Evolutionary conservation across 352 stramenopile genomes (phyloP).

Genomic region (Plasmopara halstedii): DNA sequence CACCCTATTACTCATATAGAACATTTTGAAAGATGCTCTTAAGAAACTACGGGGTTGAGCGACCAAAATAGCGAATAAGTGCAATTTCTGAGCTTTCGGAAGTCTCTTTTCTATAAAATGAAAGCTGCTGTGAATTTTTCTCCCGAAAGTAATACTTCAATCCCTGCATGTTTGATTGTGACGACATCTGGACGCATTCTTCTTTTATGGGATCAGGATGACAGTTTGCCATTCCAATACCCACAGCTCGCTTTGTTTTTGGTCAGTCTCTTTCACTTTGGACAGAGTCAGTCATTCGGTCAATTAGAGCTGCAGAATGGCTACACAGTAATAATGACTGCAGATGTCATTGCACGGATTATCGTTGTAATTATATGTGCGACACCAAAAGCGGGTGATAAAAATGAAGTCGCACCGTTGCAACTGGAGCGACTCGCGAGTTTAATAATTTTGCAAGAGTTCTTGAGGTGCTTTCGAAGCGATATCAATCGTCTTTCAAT

Average conservation of each 20-base stretch:
- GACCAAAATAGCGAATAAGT: too few species aligned
- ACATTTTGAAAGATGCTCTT: too few species aligned
- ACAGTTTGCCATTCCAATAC: slow-evolving; percentile 34
- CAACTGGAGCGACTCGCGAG: slow-evolving; percentile 34
- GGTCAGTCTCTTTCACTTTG: slow-evolving; percentile 54
- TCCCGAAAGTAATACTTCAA: not conserved
- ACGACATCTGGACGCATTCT: slow-evolving; percentile 41
- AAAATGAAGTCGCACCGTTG: slow-evolving; percentile 6
- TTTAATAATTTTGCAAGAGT: slow-evolving; percentile 37
- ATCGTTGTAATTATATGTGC: slow-evolving; percentile 34
- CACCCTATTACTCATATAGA: too few species aligned
- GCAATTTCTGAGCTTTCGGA: too few species aligned
- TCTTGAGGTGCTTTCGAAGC: slow-evolving; percentile 20
- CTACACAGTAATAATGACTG: slow-evolving; percentile 30
- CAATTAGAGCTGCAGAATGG: slow-evolving; percentile 32
- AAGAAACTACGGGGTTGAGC: too few species aligned
- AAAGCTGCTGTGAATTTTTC: not conserved
- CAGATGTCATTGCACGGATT: slow-evolving; percentile 27
- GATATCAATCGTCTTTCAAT: slow-evolving; percentile 23
- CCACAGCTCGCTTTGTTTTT: slow-evolving; percentile 39
- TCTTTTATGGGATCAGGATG: slow-evolving; percentile 38
- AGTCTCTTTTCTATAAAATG: not conserved
- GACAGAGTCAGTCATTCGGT: slow-evolving; percentile 23
- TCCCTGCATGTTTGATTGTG: slow-evolving; percentile 33
- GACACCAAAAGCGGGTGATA: slow-evolving; percentile 2